Base-by-base conservation (phyloP, 2,329 filamentous ascomycete genomes). In the Tolypocladium cylindrosporum region DNA sequence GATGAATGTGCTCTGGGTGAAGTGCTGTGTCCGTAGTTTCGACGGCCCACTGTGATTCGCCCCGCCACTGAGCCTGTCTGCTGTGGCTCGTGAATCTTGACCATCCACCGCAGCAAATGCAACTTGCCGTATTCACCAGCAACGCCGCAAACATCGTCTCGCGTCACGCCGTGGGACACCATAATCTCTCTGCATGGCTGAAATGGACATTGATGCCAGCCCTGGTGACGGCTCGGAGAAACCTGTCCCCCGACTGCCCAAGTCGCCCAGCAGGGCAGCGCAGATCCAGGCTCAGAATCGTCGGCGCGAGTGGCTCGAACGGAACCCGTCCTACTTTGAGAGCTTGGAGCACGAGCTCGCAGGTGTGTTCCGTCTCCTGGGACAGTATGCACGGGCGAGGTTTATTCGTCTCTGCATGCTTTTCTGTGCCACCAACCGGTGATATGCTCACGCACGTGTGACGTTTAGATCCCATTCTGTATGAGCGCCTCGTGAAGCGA, bases 401-500 rank as follows among this genome's bases (percentile, higher is more conserved):
- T 4, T 19, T 3, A 36, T 4, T 3, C 31, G 13, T 3, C 16
- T 14, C 27, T 21, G 2, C 19, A 14, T 40, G 41, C 40, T 31
- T 43, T 16, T 16, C 21, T 21, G 21, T 58, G 36, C 16, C 41
- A 41, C 43, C 43, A 43, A 41, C 34, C 19, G 9, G 41, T 36
- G 48, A 21, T 19, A 8, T 37, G 31, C 48, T 37, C 31, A 36
- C 37, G n/a, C 5, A 14, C 14, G 7, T 5, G 8, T 19, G 19
- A 11, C 21, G 31, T 41, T 50, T 58, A 81, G 89, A 94, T 72
- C 90, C 91, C 1, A 75, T 93, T 10, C 81, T 95, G 39, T 96
- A 96, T 76, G 89, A 95, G 70, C 82, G 84, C 56, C 79, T 95
- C 31, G 82, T 96, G 60, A 85, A 90, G 56, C 84, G 84, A 55